Evolutionary conservation across 345 rosid genomes (phyloP).

Genomic region (Gynandropsis gynandra): DNA sequence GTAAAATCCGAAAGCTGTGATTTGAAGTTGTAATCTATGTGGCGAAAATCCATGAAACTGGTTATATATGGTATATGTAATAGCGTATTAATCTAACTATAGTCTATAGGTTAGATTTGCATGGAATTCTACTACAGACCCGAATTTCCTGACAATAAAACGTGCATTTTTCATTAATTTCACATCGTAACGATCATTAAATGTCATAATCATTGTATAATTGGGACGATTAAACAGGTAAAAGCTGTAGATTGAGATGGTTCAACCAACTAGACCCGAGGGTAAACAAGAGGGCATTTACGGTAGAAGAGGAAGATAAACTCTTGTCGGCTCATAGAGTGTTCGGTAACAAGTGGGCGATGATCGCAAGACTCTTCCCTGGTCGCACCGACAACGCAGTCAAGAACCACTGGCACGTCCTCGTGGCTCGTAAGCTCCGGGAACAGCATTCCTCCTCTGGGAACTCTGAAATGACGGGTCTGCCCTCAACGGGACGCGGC

Average conservation of each 20-base stretch:
- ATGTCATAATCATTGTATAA: slow-evolving; percentile 6
- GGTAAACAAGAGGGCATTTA: slow-evolving; percentile 67
- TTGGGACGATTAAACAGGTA: slow-evolving; percentile 38
- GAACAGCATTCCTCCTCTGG: slow-evolving; percentile 31
- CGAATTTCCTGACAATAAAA: not conserved
- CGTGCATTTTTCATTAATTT: not conserved
- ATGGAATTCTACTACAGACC: too few species aligned
- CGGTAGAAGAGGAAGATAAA: slow-evolving; percentile 77
- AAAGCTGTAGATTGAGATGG: slow-evolving; percentile 96
- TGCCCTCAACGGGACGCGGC: slow-evolving; percentile 8
- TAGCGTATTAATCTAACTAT: too few species aligned
- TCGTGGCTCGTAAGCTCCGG: slow-evolving; percentile 80
- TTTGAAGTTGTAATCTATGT: not conserved
- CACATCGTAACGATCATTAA: not conserved
- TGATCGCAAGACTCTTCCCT: slow-evolving; percentile 75
- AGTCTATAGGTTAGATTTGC: too few species aligned
- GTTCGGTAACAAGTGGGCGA: slow-evolving; percentile 90
- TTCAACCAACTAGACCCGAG: slow-evolving; percentile 91
- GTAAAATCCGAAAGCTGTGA: too few species aligned
- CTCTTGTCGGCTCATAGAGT: slow-evolving; percentile 59
- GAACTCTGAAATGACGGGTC: slow-evolving; percentile 16
- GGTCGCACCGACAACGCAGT: slow-evolving; percentile 95
- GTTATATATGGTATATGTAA: too few species aligned
- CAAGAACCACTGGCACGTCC: slow-evolving; percentile 96
- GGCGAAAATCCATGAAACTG: not conserved